Percentiles rank a stretch among this genome's conserved stretches.
Evolutionary conservation across 2,329 filamentous ascomycete species (phyloP).

Genomic region (Colletotrichum navitas): DNA sequence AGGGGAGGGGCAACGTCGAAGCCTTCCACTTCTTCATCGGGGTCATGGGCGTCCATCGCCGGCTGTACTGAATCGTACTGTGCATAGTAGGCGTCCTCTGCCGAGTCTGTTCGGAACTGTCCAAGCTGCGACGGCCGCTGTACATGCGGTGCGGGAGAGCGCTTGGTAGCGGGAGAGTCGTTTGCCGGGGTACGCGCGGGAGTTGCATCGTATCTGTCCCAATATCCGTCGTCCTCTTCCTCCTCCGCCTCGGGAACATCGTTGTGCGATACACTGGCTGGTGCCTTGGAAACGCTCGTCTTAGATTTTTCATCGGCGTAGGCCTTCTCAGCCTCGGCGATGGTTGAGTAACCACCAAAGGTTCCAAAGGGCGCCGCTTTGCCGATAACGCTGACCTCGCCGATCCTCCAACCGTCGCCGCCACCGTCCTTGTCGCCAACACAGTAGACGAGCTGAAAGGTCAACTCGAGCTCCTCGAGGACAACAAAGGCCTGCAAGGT

Average conservation of each 20-base stretch:
- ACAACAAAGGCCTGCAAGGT: conserved; percentile 78
- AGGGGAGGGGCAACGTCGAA: conserved; percentile 52
- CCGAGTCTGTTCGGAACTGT: conserved; percentile 51
- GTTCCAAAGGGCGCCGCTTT: conserved; percentile 66
- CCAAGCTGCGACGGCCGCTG: conserved; percentile 44
- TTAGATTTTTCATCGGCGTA: conserved; percentile 55
- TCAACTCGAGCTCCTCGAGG: conserved; percentile 71
- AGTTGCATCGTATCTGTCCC: conserved; percentile 82
- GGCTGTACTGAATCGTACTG: conserved; percentile 84
- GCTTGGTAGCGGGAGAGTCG: conserved; percentile 65
- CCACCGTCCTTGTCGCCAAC: conserved; percentile 72
- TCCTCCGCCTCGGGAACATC: conserved; percentile 55
- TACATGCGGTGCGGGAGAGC: conserved; percentile 69
- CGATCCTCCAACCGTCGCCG: conserved; percentile 77
- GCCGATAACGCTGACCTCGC: conserved; percentile 75
- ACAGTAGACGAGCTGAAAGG: conserved; percentile 78
- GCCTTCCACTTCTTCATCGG: conserved; percentile 72
- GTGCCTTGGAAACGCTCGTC: conserved; percentile 21
- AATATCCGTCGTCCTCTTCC: conserved; percentile 82
- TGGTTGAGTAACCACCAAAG: conserved; percentile 64
- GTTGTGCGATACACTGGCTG: conserved; percentile 39
- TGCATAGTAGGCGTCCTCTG: conserved; percentile 80
- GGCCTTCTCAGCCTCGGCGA: conserved; percentile 72
- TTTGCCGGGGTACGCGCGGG: conserved; percentile 66
- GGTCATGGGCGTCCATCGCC: conserved; percentile 84